phyloP scores from a whole-genome alignment of 306 rosid species.

The Pyrus bretschneideri region DNA sequence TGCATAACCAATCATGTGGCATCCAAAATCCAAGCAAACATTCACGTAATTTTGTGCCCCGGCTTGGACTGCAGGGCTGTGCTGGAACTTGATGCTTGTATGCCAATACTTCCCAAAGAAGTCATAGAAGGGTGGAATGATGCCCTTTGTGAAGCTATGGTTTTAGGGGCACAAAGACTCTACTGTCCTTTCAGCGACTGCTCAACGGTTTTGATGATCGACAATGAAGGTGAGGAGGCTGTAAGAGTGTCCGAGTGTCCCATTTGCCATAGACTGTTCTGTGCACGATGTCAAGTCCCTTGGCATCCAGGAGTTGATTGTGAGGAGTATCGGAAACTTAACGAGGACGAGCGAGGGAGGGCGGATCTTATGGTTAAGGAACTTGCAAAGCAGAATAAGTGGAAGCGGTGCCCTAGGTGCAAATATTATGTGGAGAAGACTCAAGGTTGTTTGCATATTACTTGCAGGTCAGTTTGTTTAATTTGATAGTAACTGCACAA shows the following conservation, averaged over 20 bases:
- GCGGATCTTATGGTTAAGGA: constrained; percentile 35
- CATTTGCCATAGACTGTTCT: constrained; percentile 51
- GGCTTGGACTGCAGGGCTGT: constrained; percentile 21
- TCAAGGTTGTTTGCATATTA: constrained; percentile 41
- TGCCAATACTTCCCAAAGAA: constrained; percentile 27
- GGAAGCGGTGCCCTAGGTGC: constrained; percentile 52
- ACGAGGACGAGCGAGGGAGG: constrained; percentile 31
- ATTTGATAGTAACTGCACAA: no score
- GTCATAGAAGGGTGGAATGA: constrained; percentile 34
- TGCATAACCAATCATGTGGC: constrained; percentile 42
- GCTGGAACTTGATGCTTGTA: constrained; percentile 29
- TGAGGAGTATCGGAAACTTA: constrained; percentile 30
- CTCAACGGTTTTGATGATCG: constrained; percentile 30
- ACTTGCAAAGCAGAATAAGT: constrained; percentile 32
- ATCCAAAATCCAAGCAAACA: constrained; percentile 26
- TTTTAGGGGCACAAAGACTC: constrained; percentile 8
- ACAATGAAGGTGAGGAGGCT: not conserved
- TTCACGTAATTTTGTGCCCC: constrained; percentile 32
- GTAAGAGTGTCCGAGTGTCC: constrained; percentile 44
- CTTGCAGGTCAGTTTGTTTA: constrained; percentile 43
- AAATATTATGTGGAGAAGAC: constrained; percentile 35
- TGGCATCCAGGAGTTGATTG: constrained; percentile 51
- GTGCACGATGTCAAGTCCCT: constrained; percentile 38
- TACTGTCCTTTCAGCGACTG: constrained; percentile 52
- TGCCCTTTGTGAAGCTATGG: constrained; percentile 23